Percentiles rank a stretch among this genome's conserved stretches.
phyloP scores from a whole-genome alignment of 2,329 filamentous ascomycete species.

The Alternaria hordeiaustralica region DNA sequence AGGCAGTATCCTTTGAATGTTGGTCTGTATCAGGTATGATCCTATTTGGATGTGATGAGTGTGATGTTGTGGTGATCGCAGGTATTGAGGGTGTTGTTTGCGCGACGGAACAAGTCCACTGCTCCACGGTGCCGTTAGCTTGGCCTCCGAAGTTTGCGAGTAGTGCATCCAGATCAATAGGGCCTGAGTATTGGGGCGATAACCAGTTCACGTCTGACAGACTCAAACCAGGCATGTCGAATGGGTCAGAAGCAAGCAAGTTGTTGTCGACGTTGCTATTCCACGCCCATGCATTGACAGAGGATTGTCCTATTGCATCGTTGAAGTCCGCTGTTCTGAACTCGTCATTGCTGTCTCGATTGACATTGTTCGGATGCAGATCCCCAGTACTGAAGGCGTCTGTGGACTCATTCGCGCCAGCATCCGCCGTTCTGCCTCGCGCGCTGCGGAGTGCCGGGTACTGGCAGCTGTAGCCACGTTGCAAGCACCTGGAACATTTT shows the following conservation, averaged over 20 bases:
- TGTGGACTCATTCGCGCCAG: not conserved
- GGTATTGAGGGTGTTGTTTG: not conserved
- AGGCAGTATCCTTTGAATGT: not conserved
- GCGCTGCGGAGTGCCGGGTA: constrained; percentile 21
- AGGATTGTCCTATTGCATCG: not conserved
- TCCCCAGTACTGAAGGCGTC: not conserved
- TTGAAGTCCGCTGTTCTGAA: not conserved
- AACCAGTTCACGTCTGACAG: constrained; percentile 16
- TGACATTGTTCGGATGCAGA: not conserved
- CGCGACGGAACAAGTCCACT: not conserved
- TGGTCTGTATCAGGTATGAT: constrained; percentile 1
- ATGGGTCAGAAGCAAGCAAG: not conserved
- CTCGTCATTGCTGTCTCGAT: not conserved
- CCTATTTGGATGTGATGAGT: not conserved
- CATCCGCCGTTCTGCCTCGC: not conserved
- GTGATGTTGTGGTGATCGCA: not conserved
- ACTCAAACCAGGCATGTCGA: constrained; percentile 7
- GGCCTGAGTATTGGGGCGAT: constrained; percentile 11
- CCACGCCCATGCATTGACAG: not conserved
- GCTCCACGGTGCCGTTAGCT: not conserved
- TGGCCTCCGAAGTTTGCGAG: not conserved
- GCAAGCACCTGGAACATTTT: constrained; percentile 31
- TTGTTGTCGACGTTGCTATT: not conserved
- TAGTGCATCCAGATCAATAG: constrained; percentile 11
- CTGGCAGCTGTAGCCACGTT: constrained; percentile 25